A percentile compares a stretch with the other conserved stretches of the same genome.
phyloP scores from a whole-genome alignment of 208 protist genomes.

The Leishmania tarentolae region DNA sequence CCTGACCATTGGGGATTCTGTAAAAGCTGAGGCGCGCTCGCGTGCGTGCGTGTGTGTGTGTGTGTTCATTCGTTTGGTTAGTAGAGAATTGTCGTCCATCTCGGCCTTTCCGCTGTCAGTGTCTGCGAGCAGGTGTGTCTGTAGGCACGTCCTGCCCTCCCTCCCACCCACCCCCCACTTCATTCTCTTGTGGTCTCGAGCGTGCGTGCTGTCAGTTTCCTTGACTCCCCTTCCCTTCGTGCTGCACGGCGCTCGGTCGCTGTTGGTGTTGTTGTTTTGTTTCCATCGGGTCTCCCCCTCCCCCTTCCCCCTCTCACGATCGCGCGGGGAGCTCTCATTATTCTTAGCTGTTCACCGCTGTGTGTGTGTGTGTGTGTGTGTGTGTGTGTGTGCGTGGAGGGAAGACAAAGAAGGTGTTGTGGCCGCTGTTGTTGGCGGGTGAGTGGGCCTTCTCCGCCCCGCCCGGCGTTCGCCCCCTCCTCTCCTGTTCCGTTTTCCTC shows the following conservation, averaged over 20 bases:
- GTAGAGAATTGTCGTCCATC: neutral
- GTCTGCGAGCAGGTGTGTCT: neutral
- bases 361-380: neutral
- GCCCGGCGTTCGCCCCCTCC: too few species aligned
- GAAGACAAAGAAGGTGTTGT: too few species aligned
- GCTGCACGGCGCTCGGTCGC: too few species aligned
- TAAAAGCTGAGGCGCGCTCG: neutral
- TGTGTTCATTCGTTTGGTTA: neutral
- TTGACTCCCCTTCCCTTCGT: too few species aligned
- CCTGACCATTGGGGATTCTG: neutral
- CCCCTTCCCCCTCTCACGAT: too few species aligned
- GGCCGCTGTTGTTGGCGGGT: too few species aligned
- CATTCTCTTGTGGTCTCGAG: slow-evolving; percentile 2
- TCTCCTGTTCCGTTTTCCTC: neutral
- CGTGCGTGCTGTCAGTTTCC: too few species aligned
- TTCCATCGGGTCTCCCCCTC: too few species aligned
- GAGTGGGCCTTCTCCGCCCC: too few species aligned
- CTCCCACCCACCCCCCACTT: neutral
- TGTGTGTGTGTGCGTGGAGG: neutral
- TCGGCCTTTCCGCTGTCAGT: neutral
- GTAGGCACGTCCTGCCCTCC: neutral
- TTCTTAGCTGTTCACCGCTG: neutral
- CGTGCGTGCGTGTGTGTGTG: slow-evolving; percentile 3
- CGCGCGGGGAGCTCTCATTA: too few species aligned
- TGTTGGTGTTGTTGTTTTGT: too few species aligned